These are phyloP conservation scores for Aspergillaceae sp. DNA, from an alignment of 2,329 filamentous ascomycete species.

Conservation along the genomic window DNA sequence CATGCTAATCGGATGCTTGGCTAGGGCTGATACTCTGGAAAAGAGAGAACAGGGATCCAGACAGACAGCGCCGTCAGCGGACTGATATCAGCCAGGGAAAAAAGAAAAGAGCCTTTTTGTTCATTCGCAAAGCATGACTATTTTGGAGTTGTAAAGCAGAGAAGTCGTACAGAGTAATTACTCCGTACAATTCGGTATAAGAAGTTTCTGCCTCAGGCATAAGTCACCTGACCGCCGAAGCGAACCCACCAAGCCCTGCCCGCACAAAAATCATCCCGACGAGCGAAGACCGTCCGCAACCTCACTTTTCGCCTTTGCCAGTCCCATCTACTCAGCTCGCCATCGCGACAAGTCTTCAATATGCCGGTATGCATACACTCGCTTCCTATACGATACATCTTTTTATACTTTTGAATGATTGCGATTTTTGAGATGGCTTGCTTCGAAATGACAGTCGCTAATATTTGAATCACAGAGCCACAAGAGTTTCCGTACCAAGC, in stretches of 20 bases:
- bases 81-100: too few relatives aligned
- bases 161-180: too few relatives aligned
- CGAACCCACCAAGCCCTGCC: conserved; percentile 32
- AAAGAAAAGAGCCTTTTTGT: too few relatives aligned
- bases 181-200: not conserved
- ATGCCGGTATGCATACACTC: conserved; percentile 43
- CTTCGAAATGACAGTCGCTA: conserved; percentile 1
- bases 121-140: too few relatives aligned
- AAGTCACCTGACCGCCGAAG: conserved; percentile 31
- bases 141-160: too few relatives aligned
- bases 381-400: not conserved
- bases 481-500: conserved; percentile 99
- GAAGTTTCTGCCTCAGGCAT: conserved; percentile 11
- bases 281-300: conserved; percentile 25
- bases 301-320: conserved; percentile 17
- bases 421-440: not conserved
- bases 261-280: conserved; percentile 32
- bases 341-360: conserved; percentile 41
- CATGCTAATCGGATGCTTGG: too few relatives aligned
- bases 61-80: too few relatives aligned
- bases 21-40: too few relatives aligned
- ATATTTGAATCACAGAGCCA: conserved; percentile 60
- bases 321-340: conserved; percentile 30
- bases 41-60: too few relatives aligned
- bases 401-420: not conserved